Evolutionary conservation across 805 yeast species (phyloP).

Genomic region (Metschnikowia cubensis): DNA sequence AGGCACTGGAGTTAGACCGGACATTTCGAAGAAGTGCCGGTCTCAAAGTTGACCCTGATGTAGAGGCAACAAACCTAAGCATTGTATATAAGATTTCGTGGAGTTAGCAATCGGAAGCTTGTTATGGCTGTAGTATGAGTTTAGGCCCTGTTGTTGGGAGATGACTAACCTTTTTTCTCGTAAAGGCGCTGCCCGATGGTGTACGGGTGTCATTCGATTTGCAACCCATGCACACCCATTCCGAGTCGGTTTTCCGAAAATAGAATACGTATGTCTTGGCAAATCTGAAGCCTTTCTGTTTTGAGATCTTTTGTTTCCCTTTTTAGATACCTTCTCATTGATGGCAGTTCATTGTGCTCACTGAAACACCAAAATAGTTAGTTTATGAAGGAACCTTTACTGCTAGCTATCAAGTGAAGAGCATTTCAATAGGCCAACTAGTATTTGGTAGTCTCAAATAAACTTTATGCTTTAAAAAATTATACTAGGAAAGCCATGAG

Average conservation of each 20-base stretch:
- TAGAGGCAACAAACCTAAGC: conserved; percentile 38
- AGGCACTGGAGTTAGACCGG: conserved; percentile 21
- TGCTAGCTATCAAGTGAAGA: no score
- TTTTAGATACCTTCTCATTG: no score
- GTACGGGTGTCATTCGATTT: conserved; percentile 1
- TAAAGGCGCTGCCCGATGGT: background rate
- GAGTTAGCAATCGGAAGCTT: background rate
- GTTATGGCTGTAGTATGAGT: background rate
- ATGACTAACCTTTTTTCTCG: conserved; percentile 2
- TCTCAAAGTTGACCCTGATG: conserved; percentile 33
- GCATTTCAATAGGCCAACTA: no score
- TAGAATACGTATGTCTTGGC: background rate
- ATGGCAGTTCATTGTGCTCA: no score
- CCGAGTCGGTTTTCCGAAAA: background rate
- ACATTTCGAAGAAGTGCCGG: conserved; percentile 38
- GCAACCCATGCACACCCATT: background rate
- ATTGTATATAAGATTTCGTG: conserved; percentile 13
- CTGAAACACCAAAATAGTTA: no score
- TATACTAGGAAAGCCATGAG: background rate
- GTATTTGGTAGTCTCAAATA: background rate
- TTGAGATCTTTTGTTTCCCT: no score
- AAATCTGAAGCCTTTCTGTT: no score
- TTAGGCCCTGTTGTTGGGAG: background rate
- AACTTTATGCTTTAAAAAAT: no score
- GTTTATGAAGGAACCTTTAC: no score